phyloP scores from a whole-genome alignment of 495 filamentous ascomycete genomes.

The Penicillium desertorum region DNA sequence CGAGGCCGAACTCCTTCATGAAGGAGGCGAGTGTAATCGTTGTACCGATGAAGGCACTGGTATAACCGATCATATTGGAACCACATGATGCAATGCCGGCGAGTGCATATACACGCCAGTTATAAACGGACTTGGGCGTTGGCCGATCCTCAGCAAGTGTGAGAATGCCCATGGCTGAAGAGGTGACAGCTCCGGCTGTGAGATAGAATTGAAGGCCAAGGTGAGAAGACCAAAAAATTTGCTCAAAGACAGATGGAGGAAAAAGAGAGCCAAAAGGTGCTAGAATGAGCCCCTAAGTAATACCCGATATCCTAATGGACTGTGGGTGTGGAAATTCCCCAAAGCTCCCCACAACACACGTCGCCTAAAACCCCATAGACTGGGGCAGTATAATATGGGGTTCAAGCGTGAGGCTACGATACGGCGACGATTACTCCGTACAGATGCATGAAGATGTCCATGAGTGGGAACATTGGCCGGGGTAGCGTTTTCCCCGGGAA shows the following conservation, averaged over 20 bases:
- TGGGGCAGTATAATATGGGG: constrained; percentile 38
- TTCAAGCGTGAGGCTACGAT: constrained; percentile 26
- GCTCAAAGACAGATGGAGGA: constrained; percentile 6
- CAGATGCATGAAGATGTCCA: constrained; percentile 16
- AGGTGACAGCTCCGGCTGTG: constrained; percentile 17
- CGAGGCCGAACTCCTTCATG: constrained; percentile 55
- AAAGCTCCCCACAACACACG: constrained; percentile 35
- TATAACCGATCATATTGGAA: constrained; percentile 72
- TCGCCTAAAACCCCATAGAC: constrained; percentile 30
- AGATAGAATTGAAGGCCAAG: constrained; percentile 1
- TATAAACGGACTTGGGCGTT: constrained; percentile 67
- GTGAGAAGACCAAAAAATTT: constrained; percentile 3
- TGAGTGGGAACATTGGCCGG: constrained; percentile 28
- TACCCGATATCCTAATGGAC: constrained; percentile 17
- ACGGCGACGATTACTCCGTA: constrained; percentile 11
- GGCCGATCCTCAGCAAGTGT: constrained; percentile 63
- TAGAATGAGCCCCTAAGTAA: constrained; percentile 29
- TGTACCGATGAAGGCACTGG: constrained; percentile 69
- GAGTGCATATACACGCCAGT: constrained; percentile 68
- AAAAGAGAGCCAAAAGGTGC: constrained; percentile 2
- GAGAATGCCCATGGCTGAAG: constrained; percentile 55
- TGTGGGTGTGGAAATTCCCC: constrained; percentile 25
- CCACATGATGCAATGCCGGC: constrained; percentile 65
- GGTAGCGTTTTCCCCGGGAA: constrained; percentile 41
- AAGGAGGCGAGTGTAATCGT: constrained; percentile 64